Evolutionary conservation across 495 filamentous ascomycete genomes (phyloP), one percentile per base, ranked within the genome.

Genomic region (Astrothelium subdiscretum): DNA sequence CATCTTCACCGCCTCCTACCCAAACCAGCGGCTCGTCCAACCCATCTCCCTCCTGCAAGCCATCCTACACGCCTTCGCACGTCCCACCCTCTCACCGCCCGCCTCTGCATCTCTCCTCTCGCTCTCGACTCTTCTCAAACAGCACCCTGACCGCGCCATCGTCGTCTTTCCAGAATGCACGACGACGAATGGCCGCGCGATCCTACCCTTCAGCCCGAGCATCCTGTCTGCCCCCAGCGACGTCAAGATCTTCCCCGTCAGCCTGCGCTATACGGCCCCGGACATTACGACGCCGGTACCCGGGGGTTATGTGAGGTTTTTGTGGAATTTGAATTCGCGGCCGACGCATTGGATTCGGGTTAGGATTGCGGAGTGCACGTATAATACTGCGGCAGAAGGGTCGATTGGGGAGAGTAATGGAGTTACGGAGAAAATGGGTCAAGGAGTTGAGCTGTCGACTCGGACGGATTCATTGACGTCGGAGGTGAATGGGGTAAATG

Each of bases 271-370:
- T 70, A 88, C 90, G 0, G 87, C 90, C 0, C 79, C 85, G 6
- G 95, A 99, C 69, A 83, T 97, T 48, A 91, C 92, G 20, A 97
- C 95, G 1, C 95, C 94, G 0, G 72, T 97, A 0, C 94, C 95
- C 0, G 84, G 85, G 0, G 75, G 75, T 8, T 90, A 87, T 69
- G 27, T 79, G 2, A 73, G 74, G 8, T 94, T 95, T 67, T 68
- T 96, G 6, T 99, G 91, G 90, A 88, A 83, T 31, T 76, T 97
- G 43, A 81, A 95, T n/a, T 87, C 86, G 62, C 80, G 83, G 43
- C 89, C 89, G 3, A 96, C 90, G 32, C 92, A 97, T 68, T 91
- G 84, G 62, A 91, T 97, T 59, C 80, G 90, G 6, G 92, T 97
- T 22, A 82, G 95, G 32, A 90, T 99, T 59, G 95, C 90, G 13